Evolutionary conservation across 106 monocot genomes (phyloP).

Genomic region (Acorus gramineus): DNA sequence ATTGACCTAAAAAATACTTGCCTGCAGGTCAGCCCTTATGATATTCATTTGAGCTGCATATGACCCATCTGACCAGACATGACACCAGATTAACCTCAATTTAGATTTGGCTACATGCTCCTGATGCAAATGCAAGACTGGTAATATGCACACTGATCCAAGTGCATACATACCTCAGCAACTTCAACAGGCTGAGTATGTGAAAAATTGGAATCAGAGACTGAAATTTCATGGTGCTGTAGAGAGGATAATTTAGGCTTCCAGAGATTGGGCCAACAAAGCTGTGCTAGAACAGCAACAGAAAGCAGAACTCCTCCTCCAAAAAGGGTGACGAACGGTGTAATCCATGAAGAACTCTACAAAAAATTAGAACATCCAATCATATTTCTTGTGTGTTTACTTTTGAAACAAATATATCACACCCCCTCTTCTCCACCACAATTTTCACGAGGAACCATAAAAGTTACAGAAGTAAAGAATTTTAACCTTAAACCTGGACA

Average conservation of each 20-base stretch:
- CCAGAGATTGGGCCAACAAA: constrained; percentile 31
- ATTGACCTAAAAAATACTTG: no score
- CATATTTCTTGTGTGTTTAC: no score
- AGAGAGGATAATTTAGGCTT: constrained; percentile 25
- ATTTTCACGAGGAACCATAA: no score
- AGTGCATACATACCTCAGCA: constrained; percentile 28
- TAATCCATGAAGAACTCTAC: constrained; percentile 49
- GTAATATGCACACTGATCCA: no score
- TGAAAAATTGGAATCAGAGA: constrained; percentile 14
- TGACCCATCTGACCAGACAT: no score
- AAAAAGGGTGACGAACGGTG: constrained; percentile 24
- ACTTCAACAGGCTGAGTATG: constrained; percentile 23
- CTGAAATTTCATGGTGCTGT: constrained; percentile 9
- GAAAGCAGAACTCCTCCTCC: constrained; percentile 33
- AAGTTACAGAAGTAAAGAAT: neutral
- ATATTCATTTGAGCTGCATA: no score
- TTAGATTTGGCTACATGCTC: no score
- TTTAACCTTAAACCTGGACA: constrained; percentile 41
- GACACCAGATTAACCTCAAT: no score
- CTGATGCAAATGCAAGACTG: no score
- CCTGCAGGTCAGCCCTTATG: no score
- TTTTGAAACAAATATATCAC: no score
- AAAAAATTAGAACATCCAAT: neutral
- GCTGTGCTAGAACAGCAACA: constrained; percentile 37
- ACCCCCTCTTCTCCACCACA: no score